phyloP scores from a whole-genome alignment of 257 asterid genomes.

The Nicotiana obtusifolia region DNA sequence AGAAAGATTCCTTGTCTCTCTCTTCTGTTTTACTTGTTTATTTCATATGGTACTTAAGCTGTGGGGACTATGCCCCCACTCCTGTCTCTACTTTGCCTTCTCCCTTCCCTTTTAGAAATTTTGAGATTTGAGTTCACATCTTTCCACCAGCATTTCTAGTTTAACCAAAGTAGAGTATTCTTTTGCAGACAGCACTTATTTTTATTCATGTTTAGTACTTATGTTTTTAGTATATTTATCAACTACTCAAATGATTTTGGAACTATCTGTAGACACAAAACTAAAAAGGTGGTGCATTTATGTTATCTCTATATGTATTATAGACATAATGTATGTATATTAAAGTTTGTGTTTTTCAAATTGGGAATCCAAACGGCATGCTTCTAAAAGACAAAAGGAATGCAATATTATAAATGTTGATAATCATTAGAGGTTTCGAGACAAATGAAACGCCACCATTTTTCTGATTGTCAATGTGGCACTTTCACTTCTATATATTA shows the following conservation, averaged over 20 bases:
- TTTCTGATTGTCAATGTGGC: too few species aligned
- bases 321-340: neutral
- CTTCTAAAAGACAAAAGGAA: neutral
- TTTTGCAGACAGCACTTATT: neutral
- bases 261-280: constrained; percentile 3
- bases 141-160: neutral
- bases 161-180: neutral
- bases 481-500: too few species aligned
- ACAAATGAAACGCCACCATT: neutral
- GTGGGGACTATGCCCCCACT: neutral
- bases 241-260: neutral
- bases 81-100: neutral
- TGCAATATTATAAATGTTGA: neutral
- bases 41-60: constrained; percentile 6
- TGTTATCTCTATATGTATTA: neutral
- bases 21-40: constrained; percentile 7
- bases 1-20: constrained; percentile 40
- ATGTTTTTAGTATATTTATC: neutral
- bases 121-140: constrained; percentile 11
- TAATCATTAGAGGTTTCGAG: neutral
- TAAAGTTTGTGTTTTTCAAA: neutral
- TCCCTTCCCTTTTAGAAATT: neutral
- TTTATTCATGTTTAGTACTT: neutral
- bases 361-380: neutral
- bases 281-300: neutral